Conservation (phyloP, 345 rosid genomes). For the Rhizophora apiculata region DNA sequence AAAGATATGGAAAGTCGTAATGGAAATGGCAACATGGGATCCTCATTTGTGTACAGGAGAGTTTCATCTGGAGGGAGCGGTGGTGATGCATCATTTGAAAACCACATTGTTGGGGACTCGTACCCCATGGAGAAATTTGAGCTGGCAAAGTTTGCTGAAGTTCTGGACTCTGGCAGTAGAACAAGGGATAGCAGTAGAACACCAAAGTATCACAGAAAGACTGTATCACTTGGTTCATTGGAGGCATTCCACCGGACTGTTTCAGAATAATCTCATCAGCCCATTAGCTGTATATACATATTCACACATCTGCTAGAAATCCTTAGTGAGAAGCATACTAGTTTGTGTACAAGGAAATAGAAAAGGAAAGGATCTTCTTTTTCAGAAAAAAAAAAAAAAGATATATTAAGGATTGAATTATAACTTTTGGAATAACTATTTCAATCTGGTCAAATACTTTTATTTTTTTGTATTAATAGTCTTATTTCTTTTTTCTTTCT, state of each 20-base stretch:
- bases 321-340: not conserved
- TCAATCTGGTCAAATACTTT: not conserved
- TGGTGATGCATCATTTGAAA: constrained; percentile 9
- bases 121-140: constrained; percentile 36
- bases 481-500: not conserved
- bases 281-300: not conserved
- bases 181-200: constrained; percentile 21
- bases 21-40: constrained; percentile 32
- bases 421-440: not conserved
- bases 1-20: constrained; percentile 26
- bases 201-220: constrained; percentile 35
- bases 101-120: constrained; percentile 10
- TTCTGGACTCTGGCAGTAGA: constrained; percentile 36
- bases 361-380: constrained; percentile 1
- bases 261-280: constrained; percentile 14
- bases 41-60: constrained; percentile 19
- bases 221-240: constrained; percentile 35
- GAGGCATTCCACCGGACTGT: not conserved
- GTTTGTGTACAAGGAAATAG: not conserved
- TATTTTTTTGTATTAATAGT: not conserved
- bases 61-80: constrained; percentile 9
- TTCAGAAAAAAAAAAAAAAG: constrained; percentile 4
- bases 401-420: not conserved
- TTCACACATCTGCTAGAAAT: not conserved
- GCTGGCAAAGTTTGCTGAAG: constrained; percentile 60